phyloP scores from a whole-genome alignment of 495 filamentous ascomycete genomes.

The Aspergillus incahuasiensis region DNA sequence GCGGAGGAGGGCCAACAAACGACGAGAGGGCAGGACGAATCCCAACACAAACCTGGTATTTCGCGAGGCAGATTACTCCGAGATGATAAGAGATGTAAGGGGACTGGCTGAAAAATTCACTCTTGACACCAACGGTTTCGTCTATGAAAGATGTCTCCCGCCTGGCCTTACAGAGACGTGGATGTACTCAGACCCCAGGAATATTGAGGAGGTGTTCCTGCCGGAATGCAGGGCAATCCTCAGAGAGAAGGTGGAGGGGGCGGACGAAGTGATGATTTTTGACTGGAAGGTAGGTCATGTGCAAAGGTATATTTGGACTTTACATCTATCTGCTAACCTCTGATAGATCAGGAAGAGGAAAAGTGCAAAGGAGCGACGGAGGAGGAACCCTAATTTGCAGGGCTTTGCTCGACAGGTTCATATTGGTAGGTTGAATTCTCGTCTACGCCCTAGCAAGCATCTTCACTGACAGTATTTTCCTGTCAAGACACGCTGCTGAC shows the following conservation, averaged over 20 bases:
- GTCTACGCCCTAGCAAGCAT: neutral
- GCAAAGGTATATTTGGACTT: no score
- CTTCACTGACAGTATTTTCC: neutral
- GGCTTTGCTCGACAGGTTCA: constrained; percentile 17
- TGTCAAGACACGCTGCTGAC: constrained; percentile 11
- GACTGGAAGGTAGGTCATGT: constrained; percentile 28
- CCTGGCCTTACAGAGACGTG: no score
- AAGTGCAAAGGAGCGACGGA: constrained; percentile 14
- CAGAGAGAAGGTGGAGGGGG: constrained; percentile 17
- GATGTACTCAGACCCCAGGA: no score
- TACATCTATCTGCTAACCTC: no score
- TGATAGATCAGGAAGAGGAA: constrained; percentile 12
- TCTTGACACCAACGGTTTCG: no score
- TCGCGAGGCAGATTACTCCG: no score
- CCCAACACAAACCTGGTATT: no score
- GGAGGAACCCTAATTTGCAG: constrained; percentile 10
- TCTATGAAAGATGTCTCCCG: no score
- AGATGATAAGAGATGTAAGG: no score
- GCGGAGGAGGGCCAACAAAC: neutral
- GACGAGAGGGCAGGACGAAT: no score
- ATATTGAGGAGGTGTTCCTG: no score
- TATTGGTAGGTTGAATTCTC: constrained; percentile 13
- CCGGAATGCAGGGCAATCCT: constrained; percentile 22
- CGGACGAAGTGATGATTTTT: constrained; percentile 23
- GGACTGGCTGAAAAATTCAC: no score